phyloP scores from a whole-genome alignment of 192 early-diverging fungal species.

The Pecoramyces ruminantium region DNA sequence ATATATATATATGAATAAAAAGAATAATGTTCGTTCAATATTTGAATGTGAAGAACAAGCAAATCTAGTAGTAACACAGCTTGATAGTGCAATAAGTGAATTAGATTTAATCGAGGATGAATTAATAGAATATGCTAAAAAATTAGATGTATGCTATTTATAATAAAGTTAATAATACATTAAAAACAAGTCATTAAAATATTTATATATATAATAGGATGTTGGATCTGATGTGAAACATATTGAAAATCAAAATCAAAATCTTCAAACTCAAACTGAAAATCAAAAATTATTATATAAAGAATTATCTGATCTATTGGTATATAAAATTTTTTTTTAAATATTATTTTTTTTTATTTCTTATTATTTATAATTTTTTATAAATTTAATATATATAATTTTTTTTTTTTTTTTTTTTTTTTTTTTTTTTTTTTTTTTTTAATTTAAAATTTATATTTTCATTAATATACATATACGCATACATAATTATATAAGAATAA shows the following conservation, averaged over 20 bases:
- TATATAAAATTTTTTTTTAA: no score
- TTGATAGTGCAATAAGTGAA: constrained; percentile 68
- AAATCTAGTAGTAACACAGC: constrained; percentile 51
- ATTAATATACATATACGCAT: no score
- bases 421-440: no score
- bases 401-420: no score
- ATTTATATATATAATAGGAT: constrained; percentile 20
- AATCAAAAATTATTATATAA: constrained; percentile 73
- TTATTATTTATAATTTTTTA: background rate
- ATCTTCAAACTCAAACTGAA: constrained; percentile 66
- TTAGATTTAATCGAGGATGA: constrained; percentile 76
- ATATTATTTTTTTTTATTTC: background rate
- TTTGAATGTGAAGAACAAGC: constrained; percentile 78
- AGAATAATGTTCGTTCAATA: constrained; percentile 89
- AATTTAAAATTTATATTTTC: no score
- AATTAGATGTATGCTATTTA: constrained; percentile 57
- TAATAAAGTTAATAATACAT: no score
- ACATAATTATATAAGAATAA: background rate
- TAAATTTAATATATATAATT: no score
- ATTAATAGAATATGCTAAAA: constrained; percentile 66
- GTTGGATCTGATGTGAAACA: constrained; percentile 92
- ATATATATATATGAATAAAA: background rate
- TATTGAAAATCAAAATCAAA: constrained; percentile 83
- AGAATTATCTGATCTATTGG: constrained; percentile 73
- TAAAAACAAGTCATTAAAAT: no score